phyloP scores from a whole-genome alignment of 164 flowering plant genomes.

The Dillenia turbinata region DNA sequence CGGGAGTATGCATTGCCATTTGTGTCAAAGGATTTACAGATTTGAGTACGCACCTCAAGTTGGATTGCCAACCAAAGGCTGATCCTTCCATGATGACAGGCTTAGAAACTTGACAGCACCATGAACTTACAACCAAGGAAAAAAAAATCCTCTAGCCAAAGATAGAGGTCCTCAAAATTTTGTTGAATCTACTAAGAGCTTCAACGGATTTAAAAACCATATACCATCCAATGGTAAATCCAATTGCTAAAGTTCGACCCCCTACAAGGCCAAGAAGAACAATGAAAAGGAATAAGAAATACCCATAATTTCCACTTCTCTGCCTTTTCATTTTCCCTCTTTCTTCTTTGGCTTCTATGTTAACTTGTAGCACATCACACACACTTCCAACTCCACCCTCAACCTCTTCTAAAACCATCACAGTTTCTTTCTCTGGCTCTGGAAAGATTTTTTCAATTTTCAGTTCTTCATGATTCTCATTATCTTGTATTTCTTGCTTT shows the following conservation, averaged over 20 bases:
- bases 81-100: conserved; percentile 6
- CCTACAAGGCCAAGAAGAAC: conserved; percentile 47
- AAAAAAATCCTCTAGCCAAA: background rate
- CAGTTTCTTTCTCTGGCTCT: background rate
- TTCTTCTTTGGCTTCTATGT: background rate
- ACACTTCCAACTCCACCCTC: conserved; percentile 5
- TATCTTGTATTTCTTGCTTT: background rate
- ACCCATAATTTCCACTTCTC: conserved; percentile 12
- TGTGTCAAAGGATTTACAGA: too few relatives aligned
- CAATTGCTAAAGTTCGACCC: conserved; percentile 42
- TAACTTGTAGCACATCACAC: background rate
- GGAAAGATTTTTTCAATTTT: conserved; percentile 1
- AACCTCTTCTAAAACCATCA: conserved; percentile 1
- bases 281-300: conserved; percentile 25
- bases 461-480: background rate
- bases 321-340: conserved; percentile 2
- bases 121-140: background rate
- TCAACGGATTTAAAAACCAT: conserved; percentile 18
- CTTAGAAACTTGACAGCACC: conserved; percentile 6
- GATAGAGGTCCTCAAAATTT: conserved; percentile 5
- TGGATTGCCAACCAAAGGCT: conserved; percentile 21
- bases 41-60: too few relatives aligned
- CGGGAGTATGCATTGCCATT: too few relatives aligned
- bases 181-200: conserved; percentile 4
- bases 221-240: conserved; percentile 28